Percentiles rank a stretch among this genome's conserved stretches.
These are phyloP conservation scores for Scheffersomyces spartinae DNA, from an alignment of 805 yeast species.

Conservation along the genomic window DNA sequence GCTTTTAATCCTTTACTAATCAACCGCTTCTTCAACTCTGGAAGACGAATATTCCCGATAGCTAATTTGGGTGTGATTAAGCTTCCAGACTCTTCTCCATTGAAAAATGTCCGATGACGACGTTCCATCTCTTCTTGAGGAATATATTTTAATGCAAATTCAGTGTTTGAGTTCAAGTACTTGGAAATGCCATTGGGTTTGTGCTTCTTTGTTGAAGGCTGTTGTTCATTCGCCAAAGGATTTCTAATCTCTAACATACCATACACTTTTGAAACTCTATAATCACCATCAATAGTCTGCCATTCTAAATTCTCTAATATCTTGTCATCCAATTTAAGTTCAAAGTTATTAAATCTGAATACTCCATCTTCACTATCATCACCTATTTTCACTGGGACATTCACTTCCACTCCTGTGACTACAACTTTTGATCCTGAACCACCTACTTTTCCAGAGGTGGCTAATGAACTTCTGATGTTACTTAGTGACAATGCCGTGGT, in stretches of 20 bases:
- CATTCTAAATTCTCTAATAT: constrained; percentile 56
- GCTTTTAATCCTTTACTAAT: constrained; percentile 52
- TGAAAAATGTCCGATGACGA: no score
- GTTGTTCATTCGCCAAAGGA: no score
- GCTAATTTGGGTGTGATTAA: constrained; percentile 34
- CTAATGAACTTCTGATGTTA: no score
- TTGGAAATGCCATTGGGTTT: no score
- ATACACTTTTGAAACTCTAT: constrained; percentile 73
- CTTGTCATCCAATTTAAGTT: constrained; percentile 56
- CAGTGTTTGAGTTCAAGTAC: constrained; percentile 18
- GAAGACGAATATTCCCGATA: constrained; percentile 80
- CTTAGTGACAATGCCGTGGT: no score
- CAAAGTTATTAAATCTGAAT: constrained; percentile 30
- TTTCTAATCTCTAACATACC: no score
- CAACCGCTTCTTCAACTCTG: constrained; percentile 63
- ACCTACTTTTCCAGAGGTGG: no score
- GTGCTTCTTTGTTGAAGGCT: no score
- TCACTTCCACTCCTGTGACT: constrained; percentile 23
- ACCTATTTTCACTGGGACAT: constrained; percentile 35
- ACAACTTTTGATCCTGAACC: no score
- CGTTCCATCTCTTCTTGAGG: constrained; percentile 8
- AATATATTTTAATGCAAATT: constrained; percentile 18
- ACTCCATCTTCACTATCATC: constrained; percentile 22
- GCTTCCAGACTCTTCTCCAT: constrained; percentile 1
- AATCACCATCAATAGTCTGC: constrained; percentile 78